Base-by-base conservation (phyloP, 23 red algal species). In the Gracilaria domingensis region DNA sequence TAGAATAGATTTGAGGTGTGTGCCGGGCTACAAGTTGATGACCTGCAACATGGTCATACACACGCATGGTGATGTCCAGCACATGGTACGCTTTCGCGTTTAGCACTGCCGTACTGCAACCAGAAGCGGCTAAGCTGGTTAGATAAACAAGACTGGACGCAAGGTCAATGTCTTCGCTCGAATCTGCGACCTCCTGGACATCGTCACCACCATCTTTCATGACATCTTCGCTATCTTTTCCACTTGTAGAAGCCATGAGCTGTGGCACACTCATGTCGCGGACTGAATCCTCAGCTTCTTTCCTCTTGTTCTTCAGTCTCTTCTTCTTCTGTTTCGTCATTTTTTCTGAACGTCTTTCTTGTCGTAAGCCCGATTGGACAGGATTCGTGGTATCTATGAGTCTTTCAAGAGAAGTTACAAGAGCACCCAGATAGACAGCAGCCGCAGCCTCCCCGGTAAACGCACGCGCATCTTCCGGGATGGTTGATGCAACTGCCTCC, bases 401-500 rank as follows among this genome's bases (percentile, higher is more conserved):
- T 21, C 89, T 77, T 74, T 84, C 39, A 58, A 92, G 67, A 18
- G 89, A 36, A 14, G 71, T 38, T 30, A 92, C 51, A 39, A 92
- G 62, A 9, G 89, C 76, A 60, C 65, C 89, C 1, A 92, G 79
- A 84, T 92, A 92, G 7, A 77, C 79, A 13, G 79, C 89, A 9
- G 89, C 89, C 0, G 79, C 89, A 28, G 78, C 49, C 35, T 73
- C 44, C 17, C 79, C 89, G 12, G 79, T 60, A 36, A 74, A 61
- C 32, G 28, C 20, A 30, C 75, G 34, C 11, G 89, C 89, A 44
- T 73, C 78, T 30, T 51, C 58, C 6, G 89, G 89, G 35, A 92
- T 57, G 1, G 66, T 92, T 6, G 79, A 75, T 17, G 79, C 89
- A 12, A 92, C 89, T 17, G 89, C 89, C 56, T 92, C 89, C 28